These are phyloP conservation scores for Jackrogersella minutella DNA, from an alignment of 495 filamentous ascomycete genomes.

Conservation along the genomic window DNA sequence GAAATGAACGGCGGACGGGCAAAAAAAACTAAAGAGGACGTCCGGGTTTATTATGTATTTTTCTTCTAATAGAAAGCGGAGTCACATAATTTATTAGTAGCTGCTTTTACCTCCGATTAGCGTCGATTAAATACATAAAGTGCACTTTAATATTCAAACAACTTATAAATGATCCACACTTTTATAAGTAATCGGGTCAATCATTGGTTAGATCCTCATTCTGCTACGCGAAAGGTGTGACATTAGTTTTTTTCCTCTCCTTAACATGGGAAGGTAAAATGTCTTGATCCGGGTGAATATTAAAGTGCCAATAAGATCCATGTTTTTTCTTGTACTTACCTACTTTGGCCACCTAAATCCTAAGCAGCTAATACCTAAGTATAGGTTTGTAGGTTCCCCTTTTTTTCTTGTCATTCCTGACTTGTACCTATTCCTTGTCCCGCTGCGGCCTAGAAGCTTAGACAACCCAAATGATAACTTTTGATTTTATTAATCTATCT, in stretches of 20 bases:
- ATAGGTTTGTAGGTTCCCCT: neutral
- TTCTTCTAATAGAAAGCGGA: conserved; percentile 17
- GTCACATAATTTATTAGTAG: conserved; percentile 34
- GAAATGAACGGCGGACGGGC: conserved; percentile 7
- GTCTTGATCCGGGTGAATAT: conserved; percentile 31
- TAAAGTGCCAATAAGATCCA: conserved; percentile 18
- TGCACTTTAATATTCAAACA: conserved; percentile 32
- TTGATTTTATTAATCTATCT: conserved; percentile 2
- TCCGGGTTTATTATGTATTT: conserved; percentile 28
- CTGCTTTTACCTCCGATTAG: conserved; percentile 39
- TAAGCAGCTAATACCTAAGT: too few relatives aligned
- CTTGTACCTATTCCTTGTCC: neutral
- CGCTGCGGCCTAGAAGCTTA: neutral
- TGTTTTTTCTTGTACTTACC: neutral
- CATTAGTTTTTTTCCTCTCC: conserved; percentile 20
- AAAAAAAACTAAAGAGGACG: conserved; percentile 16
- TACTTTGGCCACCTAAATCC: neutral
- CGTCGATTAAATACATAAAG: conserved; percentile 38
- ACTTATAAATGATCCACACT: conserved; percentile 37
- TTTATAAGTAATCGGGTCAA: conserved; percentile 13
- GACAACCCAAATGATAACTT: neutral
- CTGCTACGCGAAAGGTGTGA: conserved; percentile 33
- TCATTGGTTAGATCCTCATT: conserved; percentile 25
- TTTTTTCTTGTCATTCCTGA: too few relatives aligned
- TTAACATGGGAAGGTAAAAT: conserved; percentile 30